Base-by-base conservation (phyloP, 2,329 filamentous ascomycete species). In the Ceratocystis ficicola region DNA sequence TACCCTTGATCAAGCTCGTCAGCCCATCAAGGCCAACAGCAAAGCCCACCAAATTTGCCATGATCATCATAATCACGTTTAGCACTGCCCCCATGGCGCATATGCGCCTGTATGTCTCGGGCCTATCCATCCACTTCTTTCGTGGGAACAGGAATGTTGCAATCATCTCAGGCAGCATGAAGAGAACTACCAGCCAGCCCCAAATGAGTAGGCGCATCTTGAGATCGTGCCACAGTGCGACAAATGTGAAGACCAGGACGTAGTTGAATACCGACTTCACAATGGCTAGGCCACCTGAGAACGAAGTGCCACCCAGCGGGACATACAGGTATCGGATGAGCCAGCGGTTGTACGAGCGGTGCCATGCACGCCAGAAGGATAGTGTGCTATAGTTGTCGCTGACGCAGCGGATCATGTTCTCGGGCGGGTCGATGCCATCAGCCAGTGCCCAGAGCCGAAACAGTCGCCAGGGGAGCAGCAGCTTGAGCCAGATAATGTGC, bases 401-500 rank as follows among this genome's bases (percentile, higher is more conserved):
- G 76, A 96, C 90, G 76, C 95, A 99, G 70, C 94, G 89, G 65
- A 96, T 84, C 90, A 99, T 96, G 77, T 99, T 99, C 77, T 99
- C 94, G 0, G 94, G 93, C 0, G 94, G 90, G 73, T 99, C 94
- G 70, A 99, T 85, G 68, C 89, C 90, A 74, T 99, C 94, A 17
- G 92, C 73, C 3, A 99, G 82, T 0, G 90, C 82, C 94, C 94
- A 99, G n/a, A 99, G 84, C 3, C 95, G 89, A 83, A 97, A 97
- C 74, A 97, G 87, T n/a, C 94, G 88, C 92, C 93, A 99, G 0
- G 94, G 94, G 6, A 99, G 84, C 3, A 99, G 85, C 1, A 99
- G 85, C 75, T 99, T 99, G 60, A 99, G 82, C 95, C 95, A 99
- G 74, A 99, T 95, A 73, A 96, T 85, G 77, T 96, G 90, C 12